Evolutionary conservation across 768 basidiomycete species (phyloP).

Genomic region (Mycena rosella): DNA sequence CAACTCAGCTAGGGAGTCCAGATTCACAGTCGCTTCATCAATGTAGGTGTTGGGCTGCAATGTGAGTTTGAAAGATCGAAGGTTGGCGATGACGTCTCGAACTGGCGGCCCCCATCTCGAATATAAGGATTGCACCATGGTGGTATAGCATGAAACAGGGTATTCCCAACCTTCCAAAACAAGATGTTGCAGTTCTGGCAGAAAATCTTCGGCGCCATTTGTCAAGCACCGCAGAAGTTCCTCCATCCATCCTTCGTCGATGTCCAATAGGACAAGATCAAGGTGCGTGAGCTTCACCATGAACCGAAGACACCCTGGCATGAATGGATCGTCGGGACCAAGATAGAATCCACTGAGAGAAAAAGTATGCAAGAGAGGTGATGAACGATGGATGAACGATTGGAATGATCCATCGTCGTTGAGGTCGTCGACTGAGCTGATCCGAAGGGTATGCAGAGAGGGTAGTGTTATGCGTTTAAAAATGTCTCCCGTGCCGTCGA

Average conservation of each 20-base stretch:
- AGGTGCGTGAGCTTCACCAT: neutral
- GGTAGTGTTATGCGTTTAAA: neutral
- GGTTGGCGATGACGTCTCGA: too few species aligned
- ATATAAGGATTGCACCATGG: too few species aligned
- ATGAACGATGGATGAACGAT: too few species aligned
- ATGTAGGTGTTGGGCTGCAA: too few species aligned
- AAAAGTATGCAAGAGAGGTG: neutral
- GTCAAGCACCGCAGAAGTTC: neutral
- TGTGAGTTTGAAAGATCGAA: too few species aligned
- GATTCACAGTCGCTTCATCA: too few species aligned
- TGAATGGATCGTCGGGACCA: neutral
- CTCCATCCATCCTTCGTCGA: neutral
- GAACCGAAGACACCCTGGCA: neutral
- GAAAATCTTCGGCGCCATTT: neutral
- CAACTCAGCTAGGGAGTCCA: too few species aligned
- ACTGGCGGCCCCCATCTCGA: too few species aligned
- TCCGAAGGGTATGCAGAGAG: constrained; percentile 1
- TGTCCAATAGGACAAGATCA: neutral
- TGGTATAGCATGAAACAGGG: too few species aligned
- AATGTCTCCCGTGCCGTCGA: neutral
- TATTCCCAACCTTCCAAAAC: neutral
- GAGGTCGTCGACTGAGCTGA: neutral
- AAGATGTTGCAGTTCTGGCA: neutral
- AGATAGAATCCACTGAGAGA: neutral
- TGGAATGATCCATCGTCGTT: neutral